phyloP scores from a whole-genome alignment of 2,329 filamentous ascomycete species.

The Colletotrichum trifolii region DNA sequence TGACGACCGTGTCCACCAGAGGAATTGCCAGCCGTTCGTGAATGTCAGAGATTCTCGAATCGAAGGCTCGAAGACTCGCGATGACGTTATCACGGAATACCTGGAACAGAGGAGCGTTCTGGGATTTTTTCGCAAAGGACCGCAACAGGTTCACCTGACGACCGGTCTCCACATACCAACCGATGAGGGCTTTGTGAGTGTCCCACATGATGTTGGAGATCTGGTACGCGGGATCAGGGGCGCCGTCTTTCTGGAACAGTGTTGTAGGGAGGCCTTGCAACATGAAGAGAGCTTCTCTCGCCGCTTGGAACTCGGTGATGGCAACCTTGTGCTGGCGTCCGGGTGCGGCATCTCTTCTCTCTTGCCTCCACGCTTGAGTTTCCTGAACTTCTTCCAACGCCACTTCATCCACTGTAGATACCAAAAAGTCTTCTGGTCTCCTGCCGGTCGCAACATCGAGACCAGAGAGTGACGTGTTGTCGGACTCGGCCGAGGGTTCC shows the following conservation, averaged over 20 bases:
- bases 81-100: conserved; percentile 75
- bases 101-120: conserved; percentile 71
- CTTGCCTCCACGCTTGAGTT: conserved; percentile 59
- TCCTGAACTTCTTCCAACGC: conserved; percentile 47
- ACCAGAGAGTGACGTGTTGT: conserved; percentile 50
- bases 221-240: conserved; percentile 55
- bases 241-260: conserved; percentile 66
- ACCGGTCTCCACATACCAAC: conserved; percentile 59
- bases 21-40: conserved; percentile 71
- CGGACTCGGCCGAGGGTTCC: conserved; percentile 46
- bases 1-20: conserved; percentile 67
- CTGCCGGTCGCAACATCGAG: conserved; percentile 45
- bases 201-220: conserved; percentile 61
- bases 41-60: conserved; percentile 66
- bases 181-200: conserved; percentile 60
- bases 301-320: conserved; percentile 34
- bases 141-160: conserved; percentile 59
- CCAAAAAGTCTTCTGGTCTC: conserved; percentile 45
- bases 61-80: conserved; percentile 66
- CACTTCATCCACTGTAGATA: conserved; percentile 46
- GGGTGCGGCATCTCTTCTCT: conserved; percentile 5
- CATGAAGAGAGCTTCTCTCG: conserved; percentile 77
- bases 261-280: conserved; percentile 81
- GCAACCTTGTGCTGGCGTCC: conserved; percentile 32
- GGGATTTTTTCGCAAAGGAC: conserved; percentile 53